phyloP scores from a whole-genome alignment of 83 land plant species.

The Diphasiastrum complanatum region DNA sequence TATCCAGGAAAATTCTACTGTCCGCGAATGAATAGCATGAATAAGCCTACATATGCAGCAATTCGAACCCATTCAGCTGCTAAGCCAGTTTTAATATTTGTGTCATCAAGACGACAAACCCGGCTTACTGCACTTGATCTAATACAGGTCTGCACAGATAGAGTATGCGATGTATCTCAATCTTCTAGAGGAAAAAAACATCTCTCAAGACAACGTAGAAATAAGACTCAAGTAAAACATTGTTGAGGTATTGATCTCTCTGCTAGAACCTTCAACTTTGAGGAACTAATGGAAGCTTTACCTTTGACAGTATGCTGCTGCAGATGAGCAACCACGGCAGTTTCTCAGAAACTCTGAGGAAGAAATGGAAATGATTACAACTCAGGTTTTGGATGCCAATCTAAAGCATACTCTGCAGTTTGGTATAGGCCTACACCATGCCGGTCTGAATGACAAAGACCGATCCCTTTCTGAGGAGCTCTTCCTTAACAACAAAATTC shows the following conservation, averaged over 20 bases:
- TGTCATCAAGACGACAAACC: conserved; percentile 97
- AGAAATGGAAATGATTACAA: conserved; percentile 61
- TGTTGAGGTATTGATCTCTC: not conserved
- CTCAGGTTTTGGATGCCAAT: conserved; percentile 68
- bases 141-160: conserved; percentile 92
- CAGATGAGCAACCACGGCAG: conserved; percentile 85
- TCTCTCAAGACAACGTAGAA: too few species aligned
- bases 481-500: conserved; percentile 83
- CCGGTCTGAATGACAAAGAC: conserved; percentile 85
- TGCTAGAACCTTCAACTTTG: not conserved
- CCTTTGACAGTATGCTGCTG: conserved; percentile 76
- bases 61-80: conserved; percentile 96
- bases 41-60: conserved; percentile 98
- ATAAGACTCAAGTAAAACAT: too few species aligned
- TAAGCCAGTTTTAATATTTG: conserved; percentile 93
- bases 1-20: conserved; percentile 96
- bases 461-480: conserved; percentile 89
- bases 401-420: conserved; percentile 92
- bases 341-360: conserved; percentile 71
- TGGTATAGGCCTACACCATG: conserved; percentile 96
- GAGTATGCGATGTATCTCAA: too few species aligned
- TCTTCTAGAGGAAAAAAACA: too few species aligned
- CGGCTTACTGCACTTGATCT: conserved; percentile 93
- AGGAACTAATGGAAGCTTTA: not conserved
- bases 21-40: conserved; percentile 99